These are phyloP conservation scores for Talaromyces adpressus DNA, from an alignment of 495 filamentous ascomycete genomes.

Conservation along the genomic window DNA sequence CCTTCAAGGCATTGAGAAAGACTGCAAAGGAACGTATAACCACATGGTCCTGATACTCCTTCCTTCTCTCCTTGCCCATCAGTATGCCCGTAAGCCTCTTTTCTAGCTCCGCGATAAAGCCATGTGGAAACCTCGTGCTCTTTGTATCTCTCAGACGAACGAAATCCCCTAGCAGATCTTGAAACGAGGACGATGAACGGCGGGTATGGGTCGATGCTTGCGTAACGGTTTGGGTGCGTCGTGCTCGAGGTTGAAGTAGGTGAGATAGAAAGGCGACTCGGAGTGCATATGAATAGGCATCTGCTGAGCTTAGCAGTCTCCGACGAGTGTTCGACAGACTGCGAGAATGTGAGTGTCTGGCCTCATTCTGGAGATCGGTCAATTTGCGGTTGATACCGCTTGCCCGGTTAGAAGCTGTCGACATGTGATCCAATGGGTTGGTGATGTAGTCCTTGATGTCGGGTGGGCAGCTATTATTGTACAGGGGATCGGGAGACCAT, in stretches of 20 bases:
- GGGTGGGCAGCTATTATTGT: not conserved
- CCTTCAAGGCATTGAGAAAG: conserved; percentile 70
- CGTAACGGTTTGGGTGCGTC: conserved; percentile 75
- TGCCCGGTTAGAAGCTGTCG: conserved; percentile 47
- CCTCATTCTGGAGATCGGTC: conserved; percentile 50
- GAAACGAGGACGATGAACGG: conserved; percentile 63
- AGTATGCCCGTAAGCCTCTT: conserved; percentile 60
- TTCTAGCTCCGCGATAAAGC: conserved; percentile 63
- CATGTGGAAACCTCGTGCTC: conserved; percentile 73
- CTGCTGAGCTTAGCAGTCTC: conserved; percentile 49
- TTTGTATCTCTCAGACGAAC: conserved; percentile 66
- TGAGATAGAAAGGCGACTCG: conserved; percentile 89
- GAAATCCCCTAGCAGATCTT: conserved; percentile 69
- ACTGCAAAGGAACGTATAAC: conserved; percentile 77
- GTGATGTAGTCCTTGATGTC: not conserved
- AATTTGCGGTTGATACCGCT: conserved; percentile 48
- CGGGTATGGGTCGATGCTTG: conserved; percentile 52
- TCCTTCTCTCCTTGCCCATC: conserved; percentile 63
- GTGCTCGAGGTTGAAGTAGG: conserved; percentile 82
- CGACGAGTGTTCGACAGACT: conserved; percentile 44
- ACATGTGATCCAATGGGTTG: conserved; percentile 29
- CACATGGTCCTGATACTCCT: conserved; percentile 68
- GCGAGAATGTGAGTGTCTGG: conserved; percentile 37
- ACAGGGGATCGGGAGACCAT: conserved; percentile 5
- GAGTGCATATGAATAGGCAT: conserved; percentile 85